Percentiles rank a stretch among this genome's conserved stretches.
Evolutionary conservation across 2,329 filamentous ascomycete genomes (phyloP).

Genomic region (Ascochyta fabae): DNA sequence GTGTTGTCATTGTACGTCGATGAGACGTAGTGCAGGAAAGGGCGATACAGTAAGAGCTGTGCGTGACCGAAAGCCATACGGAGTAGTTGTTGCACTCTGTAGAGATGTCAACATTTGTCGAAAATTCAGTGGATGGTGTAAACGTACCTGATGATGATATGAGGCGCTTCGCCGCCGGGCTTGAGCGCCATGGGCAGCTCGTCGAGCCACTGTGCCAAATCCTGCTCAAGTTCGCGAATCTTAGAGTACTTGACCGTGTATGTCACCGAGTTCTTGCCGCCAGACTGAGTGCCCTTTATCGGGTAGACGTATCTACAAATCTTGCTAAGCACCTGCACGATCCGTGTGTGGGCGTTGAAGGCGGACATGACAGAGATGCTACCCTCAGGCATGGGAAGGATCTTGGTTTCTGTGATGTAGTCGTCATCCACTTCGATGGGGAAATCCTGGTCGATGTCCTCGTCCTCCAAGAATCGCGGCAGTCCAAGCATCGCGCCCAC

Average conservation of each 20-base stretch:
- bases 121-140: background rate
- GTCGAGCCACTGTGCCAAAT: constrained; percentile 69
- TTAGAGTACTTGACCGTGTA: constrained; percentile 69
- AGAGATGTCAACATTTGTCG: constrained; percentile 11
- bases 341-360: constrained; percentile 65
- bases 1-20: constrained; percentile 57
- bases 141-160: constrained; percentile 77
- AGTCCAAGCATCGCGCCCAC: constrained; percentile 59
- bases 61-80: constrained; percentile 83
- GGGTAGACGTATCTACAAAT: constrained; percentile 70
- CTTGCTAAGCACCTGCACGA: constrained; percentile 65
- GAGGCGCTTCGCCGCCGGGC: constrained; percentile 76
- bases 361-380: constrained; percentile 64
- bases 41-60: constrained; percentile 81
- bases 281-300: constrained; percentile 58
- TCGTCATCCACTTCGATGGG: constrained; percentile 58
- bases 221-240: constrained; percentile 69
- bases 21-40: constrained; percentile 83
- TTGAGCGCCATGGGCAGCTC: constrained; percentile 76
- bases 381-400: constrained; percentile 62
- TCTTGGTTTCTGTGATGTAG: constrained; percentile 57
- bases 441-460: constrained; percentile 58
- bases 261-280: constrained; percentile 52
- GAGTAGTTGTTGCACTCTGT: constrained; percentile 72
- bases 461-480: constrained; percentile 56